Evolutionary conservation across 306 rosid species (phyloP).

Genomic region (Rubus idaeus): DNA sequence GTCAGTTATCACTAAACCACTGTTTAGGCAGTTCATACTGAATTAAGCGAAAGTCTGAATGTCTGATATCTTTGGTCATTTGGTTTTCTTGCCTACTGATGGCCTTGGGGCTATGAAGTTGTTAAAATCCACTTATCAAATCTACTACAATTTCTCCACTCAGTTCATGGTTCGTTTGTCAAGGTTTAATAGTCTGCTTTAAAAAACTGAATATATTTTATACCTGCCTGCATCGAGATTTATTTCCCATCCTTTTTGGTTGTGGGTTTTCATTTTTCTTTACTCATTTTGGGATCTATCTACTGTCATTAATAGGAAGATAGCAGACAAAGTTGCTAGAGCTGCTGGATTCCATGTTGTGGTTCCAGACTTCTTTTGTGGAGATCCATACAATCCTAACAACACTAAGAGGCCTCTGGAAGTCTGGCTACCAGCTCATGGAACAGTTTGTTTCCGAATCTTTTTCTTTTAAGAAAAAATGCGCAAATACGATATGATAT

Average conservation of each 20-base stretch:
- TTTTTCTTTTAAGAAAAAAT: background rate
- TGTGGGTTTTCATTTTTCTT: background rate
- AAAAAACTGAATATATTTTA: background rate
- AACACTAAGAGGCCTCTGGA: slow-evolving; percentile 35
- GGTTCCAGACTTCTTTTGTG: slow-evolving; percentile 70
- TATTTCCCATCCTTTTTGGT: background rate
- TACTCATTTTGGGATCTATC: slow-evolving; percentile 4
- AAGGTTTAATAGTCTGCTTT: background rate
- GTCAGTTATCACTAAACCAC: background rate
- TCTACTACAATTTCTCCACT: background rate
- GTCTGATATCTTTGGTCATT: background rate
- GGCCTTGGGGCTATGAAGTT: background rate
- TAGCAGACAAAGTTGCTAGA: slow-evolving; percentile 75
- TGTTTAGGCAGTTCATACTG: background rate
- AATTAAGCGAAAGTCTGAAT: background rate
- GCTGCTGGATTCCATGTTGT: slow-evolving; percentile 71
- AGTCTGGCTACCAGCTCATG: slow-evolving; percentile 63
- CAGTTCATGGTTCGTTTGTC: background rate
- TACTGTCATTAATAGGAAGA: slow-evolving; percentile 51
- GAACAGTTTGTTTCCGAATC: slow-evolving; percentile 48
- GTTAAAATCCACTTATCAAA: background rate
- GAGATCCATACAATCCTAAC: slow-evolving; percentile 52
- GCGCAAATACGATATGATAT: background rate
- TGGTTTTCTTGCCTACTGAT: background rate
- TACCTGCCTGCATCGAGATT: background rate